Percentiles rank a stretch among this genome's conserved stretches.
Conservation (phyloP, 495 filamentous ascomycete species). For the Daldinia concentrica region DNA sequence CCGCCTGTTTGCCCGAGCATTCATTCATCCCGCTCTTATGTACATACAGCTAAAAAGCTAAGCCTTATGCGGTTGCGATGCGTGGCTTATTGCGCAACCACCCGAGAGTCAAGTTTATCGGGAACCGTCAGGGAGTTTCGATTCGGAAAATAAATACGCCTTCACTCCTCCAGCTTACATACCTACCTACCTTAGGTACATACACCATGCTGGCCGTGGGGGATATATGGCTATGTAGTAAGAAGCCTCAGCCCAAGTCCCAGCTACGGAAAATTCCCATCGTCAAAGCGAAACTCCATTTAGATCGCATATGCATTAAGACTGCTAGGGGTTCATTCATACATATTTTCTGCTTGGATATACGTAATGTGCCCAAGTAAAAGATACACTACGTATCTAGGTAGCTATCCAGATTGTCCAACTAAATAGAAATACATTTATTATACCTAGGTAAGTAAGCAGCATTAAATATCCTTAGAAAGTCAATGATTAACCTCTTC, state of each 20-base stretch:
- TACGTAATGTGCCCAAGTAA: not conserved
- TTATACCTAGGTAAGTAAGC: no score
- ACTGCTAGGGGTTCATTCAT: not conserved
- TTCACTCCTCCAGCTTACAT: not conserved
- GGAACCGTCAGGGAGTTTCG: not conserved
- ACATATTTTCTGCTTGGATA: not conserved
- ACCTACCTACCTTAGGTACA: not conserved
- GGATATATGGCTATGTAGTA: not conserved
- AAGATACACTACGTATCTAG: not conserved
- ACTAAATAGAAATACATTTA: not conserved
- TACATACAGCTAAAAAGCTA: not conserved
- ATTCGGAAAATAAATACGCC: not conserved
- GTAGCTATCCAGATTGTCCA: not conserved
- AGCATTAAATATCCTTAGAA: not conserved
- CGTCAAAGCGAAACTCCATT: conserved; percentile 21
- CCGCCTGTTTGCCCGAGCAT: not conserved
- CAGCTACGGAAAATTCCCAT: conserved; percentile 16
- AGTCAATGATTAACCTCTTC: not conserved
- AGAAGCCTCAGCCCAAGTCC: conserved; percentile 18
- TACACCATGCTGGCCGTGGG: not conserved
- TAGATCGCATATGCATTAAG: not conserved
- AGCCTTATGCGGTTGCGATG: conserved; percentile 5
- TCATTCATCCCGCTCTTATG: conserved; percentile 1
- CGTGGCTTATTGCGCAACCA: conserved; percentile 5
- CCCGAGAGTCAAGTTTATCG: not conserved